These are phyloP conservation scores for Graphium sp. DNA, from an alignment of 2,329 filamentous ascomycete species.

Conservation along the genomic window DNA sequence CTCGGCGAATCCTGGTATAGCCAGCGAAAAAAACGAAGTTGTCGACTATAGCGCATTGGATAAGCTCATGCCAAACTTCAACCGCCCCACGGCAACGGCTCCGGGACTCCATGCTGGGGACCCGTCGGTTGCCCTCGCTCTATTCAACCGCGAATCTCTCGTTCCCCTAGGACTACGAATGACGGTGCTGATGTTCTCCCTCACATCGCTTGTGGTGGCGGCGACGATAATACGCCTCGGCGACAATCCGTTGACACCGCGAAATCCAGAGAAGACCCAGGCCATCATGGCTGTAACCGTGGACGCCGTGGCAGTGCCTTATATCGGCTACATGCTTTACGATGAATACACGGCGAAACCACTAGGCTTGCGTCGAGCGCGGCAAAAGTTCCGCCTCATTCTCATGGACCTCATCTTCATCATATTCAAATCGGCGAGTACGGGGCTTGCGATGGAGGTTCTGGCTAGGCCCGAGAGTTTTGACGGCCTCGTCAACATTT, in stretches of 20 bases:
- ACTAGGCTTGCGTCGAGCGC: constrained; percentile 66
- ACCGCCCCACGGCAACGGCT: constrained; percentile 8
- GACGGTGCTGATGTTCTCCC: constrained; percentile 67
- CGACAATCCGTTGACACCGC: too few relatives aligned
- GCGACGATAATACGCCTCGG: constrained; percentile 50
- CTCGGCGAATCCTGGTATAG: constrained; percentile 29
- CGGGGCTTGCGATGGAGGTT: constrained; percentile 76
- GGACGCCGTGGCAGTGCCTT: constrained; percentile 75
- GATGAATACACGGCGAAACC: constrained; percentile 95
- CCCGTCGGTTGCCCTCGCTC: constrained; percentile 6
- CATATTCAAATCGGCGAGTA: constrained; percentile 88
- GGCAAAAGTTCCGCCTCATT: constrained; percentile 76
- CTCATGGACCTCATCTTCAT: constrained; percentile 92
- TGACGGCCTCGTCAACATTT: constrained; percentile 4
- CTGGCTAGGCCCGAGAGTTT: constrained; percentile 45
- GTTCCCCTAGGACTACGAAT: constrained; percentile 74
- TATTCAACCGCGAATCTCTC: constrained; percentile 21
- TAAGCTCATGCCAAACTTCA: constrained; percentile 29
- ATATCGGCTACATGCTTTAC: constrained; percentile 84
- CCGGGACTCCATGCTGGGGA: constrained; percentile 7
- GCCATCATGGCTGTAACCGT: constrained; percentile 80
- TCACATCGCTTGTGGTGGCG: constrained; percentile 65
- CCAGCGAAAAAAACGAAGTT: constrained; percentile 28
- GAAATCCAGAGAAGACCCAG: constrained; percentile 27
- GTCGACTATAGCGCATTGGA: constrained; percentile 26